phyloP scores from a whole-genome alignment of 371 early-diverging fungal genomes.

The Capillidium heterosporum region DNA sequence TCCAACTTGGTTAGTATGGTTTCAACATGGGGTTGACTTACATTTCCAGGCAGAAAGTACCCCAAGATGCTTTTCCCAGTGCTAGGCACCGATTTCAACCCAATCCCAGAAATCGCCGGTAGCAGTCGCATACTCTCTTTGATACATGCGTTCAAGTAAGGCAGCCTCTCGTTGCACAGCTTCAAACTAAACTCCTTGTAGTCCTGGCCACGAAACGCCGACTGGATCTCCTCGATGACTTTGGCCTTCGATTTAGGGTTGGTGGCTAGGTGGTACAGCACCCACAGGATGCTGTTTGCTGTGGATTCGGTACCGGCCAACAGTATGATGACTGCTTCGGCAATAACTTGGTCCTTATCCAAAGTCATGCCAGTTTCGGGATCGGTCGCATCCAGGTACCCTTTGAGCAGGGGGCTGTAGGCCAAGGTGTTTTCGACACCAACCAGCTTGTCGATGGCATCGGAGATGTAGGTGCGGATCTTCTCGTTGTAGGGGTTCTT shows the following conservation, averaged over 20 bases:
- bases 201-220: no score
- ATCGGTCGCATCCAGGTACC: background rate
- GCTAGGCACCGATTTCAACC: background rate
- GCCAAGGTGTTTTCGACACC: no score
- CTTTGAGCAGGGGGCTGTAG: no score
- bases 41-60: background rate
- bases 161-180: no score
- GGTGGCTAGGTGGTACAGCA: background rate
- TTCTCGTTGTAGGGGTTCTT: background rate
- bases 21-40: background rate
- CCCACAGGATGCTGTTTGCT: background rate
- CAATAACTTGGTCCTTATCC: background rate
- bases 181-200: no score
- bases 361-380: background rate
- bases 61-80: background rate
- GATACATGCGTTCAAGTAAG: background rate
- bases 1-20: no score
- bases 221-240: background rate
- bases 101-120: conserved; percentile 1
- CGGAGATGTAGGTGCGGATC: no score
- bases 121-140: conserved; percentile 2
- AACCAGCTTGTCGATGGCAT: no score
- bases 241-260: background rate
- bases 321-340: background rate
- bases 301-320: background rate